Percentiles rank a stretch among this genome's conserved stretches.
Conservation (phyloP, 2,329 filamentous ascomycete species). For the Trichocomaceae sp. region DNA sequence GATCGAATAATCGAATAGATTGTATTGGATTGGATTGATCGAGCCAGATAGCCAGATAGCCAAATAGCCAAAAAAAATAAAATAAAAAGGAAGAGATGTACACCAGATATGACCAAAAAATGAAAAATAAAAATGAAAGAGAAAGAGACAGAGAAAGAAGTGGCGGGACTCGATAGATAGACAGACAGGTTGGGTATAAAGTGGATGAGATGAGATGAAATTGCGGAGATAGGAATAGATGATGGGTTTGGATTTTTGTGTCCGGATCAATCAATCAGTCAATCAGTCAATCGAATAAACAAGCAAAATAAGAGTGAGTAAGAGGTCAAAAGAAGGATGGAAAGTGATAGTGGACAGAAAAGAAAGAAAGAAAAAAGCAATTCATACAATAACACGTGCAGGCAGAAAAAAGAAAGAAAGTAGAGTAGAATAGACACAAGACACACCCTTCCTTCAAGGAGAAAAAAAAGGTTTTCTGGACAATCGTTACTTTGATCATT, state of each 20-base stretch:
- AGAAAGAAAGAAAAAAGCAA: constrained; percentile 6
- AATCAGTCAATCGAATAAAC: constrained; percentile 9
- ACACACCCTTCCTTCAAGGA: too few species aligned
- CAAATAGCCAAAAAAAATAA: not conserved
- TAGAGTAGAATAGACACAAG: constrained; percentile 9
- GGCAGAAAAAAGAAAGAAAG: constrained; percentile 11
- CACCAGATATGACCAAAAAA: not conserved
- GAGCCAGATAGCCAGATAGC: too few species aligned
- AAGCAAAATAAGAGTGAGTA: too few species aligned
- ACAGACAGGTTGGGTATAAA: not conserved
- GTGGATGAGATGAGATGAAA: not conserved
- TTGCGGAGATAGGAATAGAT: not conserved
- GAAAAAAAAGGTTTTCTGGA: not conserved
- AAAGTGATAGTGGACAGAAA: too few species aligned
- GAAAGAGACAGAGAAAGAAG: too few species aligned
- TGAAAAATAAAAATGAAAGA: not conserved
- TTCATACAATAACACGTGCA: constrained; percentile 1
- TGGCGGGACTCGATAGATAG: too few species aligned
- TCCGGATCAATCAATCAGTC: constrained; percentile 1
- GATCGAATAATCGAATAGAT: too few species aligned
- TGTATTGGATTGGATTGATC: too few species aligned
- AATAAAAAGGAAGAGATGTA: not conserved
- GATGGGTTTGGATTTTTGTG: constrained; percentile 1
- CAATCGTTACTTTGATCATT: not conserved
- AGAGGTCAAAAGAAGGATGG: not conserved